Conservation (phyloP, 1,284 basidiomycete genomes). For the Flammula alnicola region DNA sequence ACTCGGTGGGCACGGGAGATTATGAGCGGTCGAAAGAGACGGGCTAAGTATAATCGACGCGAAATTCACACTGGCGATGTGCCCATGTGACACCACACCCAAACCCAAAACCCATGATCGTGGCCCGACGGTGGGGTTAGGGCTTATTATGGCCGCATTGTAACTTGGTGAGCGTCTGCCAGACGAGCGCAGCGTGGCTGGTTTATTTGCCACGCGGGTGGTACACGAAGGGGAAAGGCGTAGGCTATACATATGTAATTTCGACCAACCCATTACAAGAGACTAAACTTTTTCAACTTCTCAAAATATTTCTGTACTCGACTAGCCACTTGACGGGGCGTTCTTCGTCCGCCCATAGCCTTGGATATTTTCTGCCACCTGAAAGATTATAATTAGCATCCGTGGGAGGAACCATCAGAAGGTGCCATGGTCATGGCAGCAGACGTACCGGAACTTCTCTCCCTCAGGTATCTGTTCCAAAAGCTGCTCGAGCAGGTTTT, state of each 20-base stretch:
- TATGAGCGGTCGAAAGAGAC: constrained; percentile 7
- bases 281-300: constrained; percentile 75
- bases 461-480: constrained; percentile 76
- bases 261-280: constrained; percentile 8
- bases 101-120: constrained; percentile 13
- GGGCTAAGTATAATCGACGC: constrained; percentile 5
- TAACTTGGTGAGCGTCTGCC: too few species aligned
- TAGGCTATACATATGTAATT: too few species aligned
- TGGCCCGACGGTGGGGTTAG: constrained; percentile 11
- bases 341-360: constrained; percentile 76
- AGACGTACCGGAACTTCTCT: constrained; percentile 77
- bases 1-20: constrained; percentile 7
- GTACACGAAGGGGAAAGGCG: too few species aligned
- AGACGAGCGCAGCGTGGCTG: neutral
- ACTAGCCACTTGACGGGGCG: constrained; percentile 82
- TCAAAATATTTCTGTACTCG: constrained; percentile 86
- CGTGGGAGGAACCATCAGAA: too few species aligned
- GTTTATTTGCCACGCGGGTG: too few species aligned
- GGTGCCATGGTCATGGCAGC: too few species aligned
- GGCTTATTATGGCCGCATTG: neutral
- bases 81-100: constrained; percentile 17
- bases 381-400: too few species aligned
- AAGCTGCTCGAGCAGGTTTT: constrained; percentile 72
- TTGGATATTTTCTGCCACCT: constrained; percentile 79
- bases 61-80: constrained; percentile 7